Evolutionary conservation across 2,329 filamentous ascomycete genomes (phyloP).

Genomic region (Trichoderma endophyticum): DNA sequence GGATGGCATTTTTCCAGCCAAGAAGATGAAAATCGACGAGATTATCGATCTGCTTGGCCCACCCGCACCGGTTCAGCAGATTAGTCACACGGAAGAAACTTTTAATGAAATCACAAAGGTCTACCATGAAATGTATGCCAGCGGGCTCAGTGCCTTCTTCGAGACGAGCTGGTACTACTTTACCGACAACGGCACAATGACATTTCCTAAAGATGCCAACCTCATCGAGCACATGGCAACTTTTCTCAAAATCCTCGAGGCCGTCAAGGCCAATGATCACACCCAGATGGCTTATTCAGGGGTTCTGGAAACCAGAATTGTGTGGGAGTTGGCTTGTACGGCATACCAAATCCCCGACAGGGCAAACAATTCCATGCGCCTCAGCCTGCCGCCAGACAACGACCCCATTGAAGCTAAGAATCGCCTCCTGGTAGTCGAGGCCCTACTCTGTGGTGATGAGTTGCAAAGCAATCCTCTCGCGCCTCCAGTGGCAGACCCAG

Average conservation of each 20-base stretch:
- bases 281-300: constrained; percentile 52
- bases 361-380: constrained; percentile 33
- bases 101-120: constrained; percentile 67
- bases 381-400: constrained; percentile 49
- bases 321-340: constrained; percentile 58
- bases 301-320: constrained; percentile 54
- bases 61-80: constrained; percentile 52
- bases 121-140: constrained; percentile 73
- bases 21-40: constrained; percentile 68
- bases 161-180: constrained; percentile 80
- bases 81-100: constrained; percentile 49
- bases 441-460: constrained; percentile 69
- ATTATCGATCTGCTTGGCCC: constrained; percentile 63
- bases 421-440: constrained; percentile 72
- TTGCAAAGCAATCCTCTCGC: constrained; percentile 57
- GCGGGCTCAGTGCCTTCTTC: constrained; percentile 70
- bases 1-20: constrained; percentile 28
- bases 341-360: constrained; percentile 41
- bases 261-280: constrained; percentile 48
- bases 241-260: constrained; percentile 56
- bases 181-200: constrained; percentile 41
- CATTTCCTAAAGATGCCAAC: constrained; percentile 50
- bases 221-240: constrained; percentile 66
- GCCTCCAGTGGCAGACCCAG: constrained; percentile 47
- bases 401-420: constrained; percentile 63